These are phyloP conservation scores for Rosa lucieae DNA, from an alignment of 306 rosid species.

Conservation along the genomic window DNA sequence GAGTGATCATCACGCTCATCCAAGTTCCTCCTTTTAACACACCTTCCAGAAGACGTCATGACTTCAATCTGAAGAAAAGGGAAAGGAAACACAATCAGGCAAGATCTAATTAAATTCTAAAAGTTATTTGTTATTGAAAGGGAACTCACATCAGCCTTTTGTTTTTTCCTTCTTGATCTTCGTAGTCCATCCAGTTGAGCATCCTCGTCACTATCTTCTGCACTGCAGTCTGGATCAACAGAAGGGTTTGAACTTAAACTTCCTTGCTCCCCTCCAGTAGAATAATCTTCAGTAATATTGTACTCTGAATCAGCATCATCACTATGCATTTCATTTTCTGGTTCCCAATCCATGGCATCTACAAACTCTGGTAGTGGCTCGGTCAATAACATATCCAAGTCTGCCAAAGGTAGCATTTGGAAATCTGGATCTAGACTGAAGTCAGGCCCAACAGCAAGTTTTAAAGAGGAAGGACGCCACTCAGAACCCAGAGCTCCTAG, in stretches of 20 bases:
- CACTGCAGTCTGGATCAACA: constrained; percentile 65
- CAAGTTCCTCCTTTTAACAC: constrained; percentile 86
- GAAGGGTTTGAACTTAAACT: constrained; percentile 69
- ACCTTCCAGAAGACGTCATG: constrained; percentile 97
- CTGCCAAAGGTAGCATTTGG: constrained; percentile 91
- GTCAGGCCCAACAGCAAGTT: constrained; percentile 87
- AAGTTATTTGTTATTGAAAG: constrained; percentile 12
- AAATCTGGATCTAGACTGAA: constrained; percentile 84
- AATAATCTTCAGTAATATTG: constrained; percentile 73
- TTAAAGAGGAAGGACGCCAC: constrained; percentile 84
- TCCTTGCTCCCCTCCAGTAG: constrained; percentile 73
- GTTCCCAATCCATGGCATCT: constrained; percentile 94
- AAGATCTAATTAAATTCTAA: constrained; percentile 3
- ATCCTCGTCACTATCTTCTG: constrained; percentile 77
- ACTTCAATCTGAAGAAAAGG: constrained; percentile 60
- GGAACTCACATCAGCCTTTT: constrained; percentile 72
- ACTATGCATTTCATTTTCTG: constrained; percentile 77
- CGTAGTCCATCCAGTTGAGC: constrained; percentile 53
- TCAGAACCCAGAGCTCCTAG: constrained; percentile 91
- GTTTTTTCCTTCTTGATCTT: constrained; percentile 82
- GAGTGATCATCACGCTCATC: constrained; percentile 69
- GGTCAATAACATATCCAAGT: constrained; percentile 58
- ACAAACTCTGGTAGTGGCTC: constrained; percentile 83
- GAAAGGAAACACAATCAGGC: constrained; percentile 27
- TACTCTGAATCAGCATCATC: constrained; percentile 93